These are phyloP conservation scores for Mollisia scopiformis DNA, from an alignment of 2,329 filamentous ascomycete genomes.

Conservation along the genomic window DNA sequence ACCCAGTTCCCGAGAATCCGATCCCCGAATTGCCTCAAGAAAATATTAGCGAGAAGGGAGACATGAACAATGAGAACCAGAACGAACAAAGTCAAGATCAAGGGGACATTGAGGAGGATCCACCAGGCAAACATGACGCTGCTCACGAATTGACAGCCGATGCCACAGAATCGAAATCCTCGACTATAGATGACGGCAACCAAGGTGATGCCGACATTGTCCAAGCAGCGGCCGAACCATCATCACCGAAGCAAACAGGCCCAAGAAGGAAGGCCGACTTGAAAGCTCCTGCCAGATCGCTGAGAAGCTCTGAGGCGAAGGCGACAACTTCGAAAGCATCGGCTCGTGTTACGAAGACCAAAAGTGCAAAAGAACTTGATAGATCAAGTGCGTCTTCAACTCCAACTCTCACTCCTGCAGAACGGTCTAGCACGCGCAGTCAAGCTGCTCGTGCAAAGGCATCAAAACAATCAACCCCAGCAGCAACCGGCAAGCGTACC, in stretches of 20 bases:
- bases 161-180: too few relatives aligned
- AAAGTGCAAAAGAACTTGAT: background rate
- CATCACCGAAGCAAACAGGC: background rate
- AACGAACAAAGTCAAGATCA: too few relatives aligned
- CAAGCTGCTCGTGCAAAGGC: background rate
- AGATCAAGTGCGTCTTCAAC: background rate
- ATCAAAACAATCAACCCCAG: background rate
- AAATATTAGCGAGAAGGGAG: too few relatives aligned
- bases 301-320: constrained; percentile 1
- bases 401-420: background rate
- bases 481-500: constrained; percentile 7
- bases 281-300: constrained; percentile 10
- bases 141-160: too few relatives aligned
- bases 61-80: too few relatives aligned
- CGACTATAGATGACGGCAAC: background rate
- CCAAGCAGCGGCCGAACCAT: background rate
- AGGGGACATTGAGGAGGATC: too few relatives aligned
- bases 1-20: too few relatives aligned
- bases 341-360: constrained; percentile 5
- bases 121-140: too few relatives aligned
- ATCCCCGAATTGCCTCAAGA: too few relatives aligned
- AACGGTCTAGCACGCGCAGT: background rate
- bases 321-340: constrained; percentile 6
- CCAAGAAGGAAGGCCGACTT: constrained; percentile 12
- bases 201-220: background rate